A percentile compares a stretch with the other conserved stretches of the same genome.
Evolutionary conservation across 225 moss, liverwort and hornwort species (phyloP).

Genomic region (Climacium dendroides): DNA sequence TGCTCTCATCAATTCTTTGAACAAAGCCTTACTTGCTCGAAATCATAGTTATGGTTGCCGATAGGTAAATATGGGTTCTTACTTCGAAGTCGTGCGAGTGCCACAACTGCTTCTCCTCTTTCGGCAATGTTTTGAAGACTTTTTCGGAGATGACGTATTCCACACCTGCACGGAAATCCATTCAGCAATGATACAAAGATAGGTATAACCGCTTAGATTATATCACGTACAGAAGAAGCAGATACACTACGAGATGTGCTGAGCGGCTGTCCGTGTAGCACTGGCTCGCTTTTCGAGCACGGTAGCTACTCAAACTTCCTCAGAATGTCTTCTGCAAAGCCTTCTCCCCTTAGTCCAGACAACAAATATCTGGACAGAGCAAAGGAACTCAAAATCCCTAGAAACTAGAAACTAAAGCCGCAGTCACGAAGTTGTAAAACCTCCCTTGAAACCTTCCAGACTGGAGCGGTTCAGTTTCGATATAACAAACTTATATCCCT

Average conservation of each 20-base stretch:
- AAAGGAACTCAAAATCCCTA: background rate
- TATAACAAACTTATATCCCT: background rate
- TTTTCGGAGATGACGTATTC: background rate
- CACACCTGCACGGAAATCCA: background rate
- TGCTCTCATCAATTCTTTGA: background rate
- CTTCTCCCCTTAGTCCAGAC: background rate
- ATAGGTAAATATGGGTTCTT: background rate
- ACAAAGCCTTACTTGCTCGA: background rate
- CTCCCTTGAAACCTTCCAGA: background rate
- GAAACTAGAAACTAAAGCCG: background rate
- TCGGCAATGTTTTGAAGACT: background rate
- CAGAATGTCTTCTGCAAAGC: background rate
- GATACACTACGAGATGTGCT: background rate
- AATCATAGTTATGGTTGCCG: background rate
- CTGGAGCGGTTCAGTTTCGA: background rate
- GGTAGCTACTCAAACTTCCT: background rate
- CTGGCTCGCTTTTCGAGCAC: background rate
- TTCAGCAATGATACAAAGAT: background rate
- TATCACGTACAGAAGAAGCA: background rate
- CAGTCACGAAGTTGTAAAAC: background rate
- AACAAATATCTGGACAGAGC: background rate
- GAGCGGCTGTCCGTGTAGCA: background rate
- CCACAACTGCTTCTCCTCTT: conserved; percentile 59
- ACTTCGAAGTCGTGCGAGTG: conserved; percentile 56
- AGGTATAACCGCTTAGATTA: background rate